Evolutionary conservation across 1,284 basidiomycete genomes (phyloP), one percentile per base, ranked within the genome.

Genomic region (Lentinula novae-zelandiae): DNA sequence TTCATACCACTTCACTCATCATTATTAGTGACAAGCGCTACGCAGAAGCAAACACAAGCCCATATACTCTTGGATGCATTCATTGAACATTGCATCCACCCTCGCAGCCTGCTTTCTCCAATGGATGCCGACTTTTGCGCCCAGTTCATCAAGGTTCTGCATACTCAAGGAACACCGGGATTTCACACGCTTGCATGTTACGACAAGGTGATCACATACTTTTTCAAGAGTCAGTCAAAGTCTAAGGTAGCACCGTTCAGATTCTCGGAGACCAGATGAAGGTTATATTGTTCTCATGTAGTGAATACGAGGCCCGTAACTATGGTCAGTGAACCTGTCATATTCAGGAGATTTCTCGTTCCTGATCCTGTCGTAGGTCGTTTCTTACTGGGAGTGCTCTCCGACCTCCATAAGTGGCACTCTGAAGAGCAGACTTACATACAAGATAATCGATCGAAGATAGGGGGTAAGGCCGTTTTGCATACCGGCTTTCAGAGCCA

Each of bases 81-180:
- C 48, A 86, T 95, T 58, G 94, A 98, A 70, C 86, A 96, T 69
- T 99, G 97, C 72, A 84, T 99, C 65, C 89, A 93, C 69, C 96
- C 97, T 2, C 87, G 97, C 34, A 93, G 92, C 62, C 79, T 97
- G 42, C 78, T 98, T 13, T 96, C 96, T 0, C 95, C 96, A 0
- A 93, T 95, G 82, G 97, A 99, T 73, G 97, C 97, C 9, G 90
- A 96, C 59, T 99, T 90, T 66, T 94, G 95, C 62, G 91, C 93
- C 7, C 90, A 93, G 67, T 92, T 99, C 69, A 89, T 99, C 70
- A 91, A 92, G 67, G 81, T 90, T 6, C 79, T 97, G 56, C 96
- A 99, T 69, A 82, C 84, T 20, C 85, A 92, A 68, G 95, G 93
- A 12, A 94, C 95, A 0, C 85, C 87, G 10, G 89, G 90, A 4